Evolutionary conservation across 805 yeast species (phyloP), one percentile per base, ranked within the genome.

Genomic region (Priceomyces carsonii): DNA sequence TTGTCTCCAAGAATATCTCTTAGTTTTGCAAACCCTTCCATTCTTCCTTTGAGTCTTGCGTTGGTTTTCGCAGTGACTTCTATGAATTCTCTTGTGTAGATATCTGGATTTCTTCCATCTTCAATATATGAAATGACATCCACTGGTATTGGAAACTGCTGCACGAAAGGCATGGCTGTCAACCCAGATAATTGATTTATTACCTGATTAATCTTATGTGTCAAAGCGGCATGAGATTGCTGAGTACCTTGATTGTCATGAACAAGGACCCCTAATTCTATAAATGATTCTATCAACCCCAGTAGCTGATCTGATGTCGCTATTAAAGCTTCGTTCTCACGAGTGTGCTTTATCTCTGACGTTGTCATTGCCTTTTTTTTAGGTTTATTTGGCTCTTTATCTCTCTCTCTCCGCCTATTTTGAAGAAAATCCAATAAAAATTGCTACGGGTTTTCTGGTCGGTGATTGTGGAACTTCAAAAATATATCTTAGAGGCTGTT

Each of bases 81-180:
- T 10, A 91, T 87, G 62, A 93, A 93, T 63, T 93, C 99, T 56
- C 99, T 75, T 1, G 98, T 89, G 60, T 93, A 93, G 25, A 93
- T 89, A 55, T 93, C 98, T 0, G 99, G 98, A 55, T 93, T 93
- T 47, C 99, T 71, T 2, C 99, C 99, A 52, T 88, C 95, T 54
- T 93, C 98, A 24, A 93, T 87, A 53, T 93, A 93, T 43, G 84
- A 82, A 9, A 89, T 67, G n/a, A 90, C 90, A 52, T 90, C 96
- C 24, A 84, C 58, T 1, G 96, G 96, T 3, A 85, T 71, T 1
- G 80, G 68, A 26, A 56, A 59, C 39, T 69, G 61, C 28, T 48
- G 55, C 3, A 63, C 57, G 18, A 51, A 51, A 3, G 68, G 62
- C 35, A 55, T 54, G 16, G 57, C 45, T 13, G 64, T 57, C 22